Evolutionary conservation across 345 rosid genomes (phyloP).

Genomic region (Reutealis trisperma): DNA sequence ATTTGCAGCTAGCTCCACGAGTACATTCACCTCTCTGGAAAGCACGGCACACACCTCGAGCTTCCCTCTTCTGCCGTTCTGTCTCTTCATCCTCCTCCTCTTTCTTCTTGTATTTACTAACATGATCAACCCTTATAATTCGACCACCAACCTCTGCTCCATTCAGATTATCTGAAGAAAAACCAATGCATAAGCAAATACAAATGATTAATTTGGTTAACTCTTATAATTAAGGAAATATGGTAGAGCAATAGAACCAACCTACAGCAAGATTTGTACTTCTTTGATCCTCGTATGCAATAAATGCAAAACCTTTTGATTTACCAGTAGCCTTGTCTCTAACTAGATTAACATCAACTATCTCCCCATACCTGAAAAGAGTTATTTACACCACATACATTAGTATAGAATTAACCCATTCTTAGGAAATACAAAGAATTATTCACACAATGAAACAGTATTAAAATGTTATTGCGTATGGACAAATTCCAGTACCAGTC

Average conservation of each 20-base stretch:
- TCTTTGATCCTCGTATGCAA: constrained; percentile 95
- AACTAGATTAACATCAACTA: constrained; percentile 88
- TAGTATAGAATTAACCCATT: neutral
- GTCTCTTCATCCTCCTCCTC: constrained; percentile 92
- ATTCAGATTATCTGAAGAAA: constrained; percentile 72
- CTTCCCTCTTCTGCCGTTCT: constrained; percentile 67
- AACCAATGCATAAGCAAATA: neutral
- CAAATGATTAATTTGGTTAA: neutral
- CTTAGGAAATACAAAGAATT: neutral
- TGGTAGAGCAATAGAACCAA: constrained; percentile 27
- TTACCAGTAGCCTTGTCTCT: constrained; percentile 93
- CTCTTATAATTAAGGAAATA: neutral
- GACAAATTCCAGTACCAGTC: neutral
- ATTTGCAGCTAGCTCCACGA: constrained; percentile 82
- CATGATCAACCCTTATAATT: constrained; percentile 75
- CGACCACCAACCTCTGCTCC: constrained; percentile 78
- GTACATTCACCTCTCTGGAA: constrained; percentile 95
- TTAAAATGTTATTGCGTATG: neutral
- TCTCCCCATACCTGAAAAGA: constrained; percentile 66
- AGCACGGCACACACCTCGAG: constrained; percentile 85
- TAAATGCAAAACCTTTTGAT: constrained; percentile 84
- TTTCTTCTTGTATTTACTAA: constrained; percentile 60
- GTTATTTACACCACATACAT: neutral
- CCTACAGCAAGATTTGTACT: constrained; percentile 94
- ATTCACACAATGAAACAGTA: neutral